These are phyloP conservation scores for Termitomyces sp. DNA, from an alignment of 768 basidiomycete species.

Conservation along the genomic window DNA sequence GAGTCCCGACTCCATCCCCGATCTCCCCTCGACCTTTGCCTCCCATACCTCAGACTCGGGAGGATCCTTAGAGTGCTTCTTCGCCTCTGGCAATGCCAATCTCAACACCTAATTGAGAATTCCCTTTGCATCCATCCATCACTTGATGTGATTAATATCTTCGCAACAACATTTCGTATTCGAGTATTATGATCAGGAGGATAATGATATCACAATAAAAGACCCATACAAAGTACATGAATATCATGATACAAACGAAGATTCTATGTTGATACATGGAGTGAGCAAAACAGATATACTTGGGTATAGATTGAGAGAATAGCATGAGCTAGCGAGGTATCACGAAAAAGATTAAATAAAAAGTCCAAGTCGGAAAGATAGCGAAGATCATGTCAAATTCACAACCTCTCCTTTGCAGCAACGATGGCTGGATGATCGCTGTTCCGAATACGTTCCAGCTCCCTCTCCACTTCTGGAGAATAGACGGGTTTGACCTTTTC, in stretches of 20 bases:
- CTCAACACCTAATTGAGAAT: background rate
- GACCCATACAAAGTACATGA: background rate
- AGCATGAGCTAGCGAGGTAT: background rate
- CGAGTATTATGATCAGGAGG: background rate
- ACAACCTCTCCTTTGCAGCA: conserved; percentile 1
- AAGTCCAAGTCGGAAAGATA: background rate
- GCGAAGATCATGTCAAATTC: background rate
- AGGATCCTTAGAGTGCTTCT: background rate
- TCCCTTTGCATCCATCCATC: background rate
- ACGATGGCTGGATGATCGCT: conserved; percentile 1
- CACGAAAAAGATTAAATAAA: background rate
- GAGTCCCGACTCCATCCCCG: background rate
- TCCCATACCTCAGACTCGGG: background rate
- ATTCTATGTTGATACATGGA: background rate
- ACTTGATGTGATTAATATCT: background rate
- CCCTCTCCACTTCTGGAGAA: background rate
- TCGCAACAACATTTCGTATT: background rate
- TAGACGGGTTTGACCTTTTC: background rate
- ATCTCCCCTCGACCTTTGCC: background rate
- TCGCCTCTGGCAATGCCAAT: background rate
- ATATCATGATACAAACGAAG: background rate
- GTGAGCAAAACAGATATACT: background rate
- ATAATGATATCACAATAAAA: too few species aligned
- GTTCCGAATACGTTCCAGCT: conserved; percentile 4
- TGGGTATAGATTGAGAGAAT: background rate